Conservation (phyloP, 352 stramenopile genomes). For the Pythium coloratum region DNA sequence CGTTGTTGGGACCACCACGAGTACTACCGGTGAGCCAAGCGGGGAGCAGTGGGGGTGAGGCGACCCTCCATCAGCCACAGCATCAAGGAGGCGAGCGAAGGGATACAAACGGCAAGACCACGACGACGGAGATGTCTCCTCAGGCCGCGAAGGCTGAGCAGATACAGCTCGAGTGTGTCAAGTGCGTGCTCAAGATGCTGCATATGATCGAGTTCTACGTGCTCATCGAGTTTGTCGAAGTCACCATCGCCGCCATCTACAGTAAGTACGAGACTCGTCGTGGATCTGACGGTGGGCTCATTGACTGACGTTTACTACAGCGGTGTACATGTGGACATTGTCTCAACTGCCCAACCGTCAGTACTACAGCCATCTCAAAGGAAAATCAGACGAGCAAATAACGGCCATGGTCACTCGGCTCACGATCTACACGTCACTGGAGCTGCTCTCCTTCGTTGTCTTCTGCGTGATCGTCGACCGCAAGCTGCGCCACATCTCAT, state of each 20-base stretch:
- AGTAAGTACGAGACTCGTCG: too few relatives aligned
- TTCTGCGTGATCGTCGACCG: not conserved
- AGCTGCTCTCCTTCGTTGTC: not conserved
- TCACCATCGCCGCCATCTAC: constrained; percentile 23
- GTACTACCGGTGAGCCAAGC: too few relatives aligned
- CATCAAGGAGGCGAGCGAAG: too few relatives aligned
- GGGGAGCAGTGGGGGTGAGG: too few relatives aligned
- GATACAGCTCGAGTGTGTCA: not conserved
- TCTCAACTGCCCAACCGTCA: not conserved
- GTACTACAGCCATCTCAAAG: not conserved
- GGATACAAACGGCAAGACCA: too few relatives aligned
- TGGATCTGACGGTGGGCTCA: too few relatives aligned
- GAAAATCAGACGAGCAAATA: not conserved
- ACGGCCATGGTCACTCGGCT: not conserved
- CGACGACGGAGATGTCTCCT: too few relatives aligned
- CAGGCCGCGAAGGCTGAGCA: not conserved
- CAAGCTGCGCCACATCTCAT: not conserved
- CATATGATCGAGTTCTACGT: constrained; percentile 12
- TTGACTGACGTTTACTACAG: too few relatives aligned
- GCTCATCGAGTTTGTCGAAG: constrained; percentile 18
- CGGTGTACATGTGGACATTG: not conserved
- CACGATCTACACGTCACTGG: not conserved
- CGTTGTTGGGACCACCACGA: too few relatives aligned
- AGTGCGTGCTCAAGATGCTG: not conserved
- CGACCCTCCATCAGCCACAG: too few relatives aligned